phyloP scores from a whole-genome alignment of 306 rosid genomes.

The Lathyrus oleraceus region DNA sequence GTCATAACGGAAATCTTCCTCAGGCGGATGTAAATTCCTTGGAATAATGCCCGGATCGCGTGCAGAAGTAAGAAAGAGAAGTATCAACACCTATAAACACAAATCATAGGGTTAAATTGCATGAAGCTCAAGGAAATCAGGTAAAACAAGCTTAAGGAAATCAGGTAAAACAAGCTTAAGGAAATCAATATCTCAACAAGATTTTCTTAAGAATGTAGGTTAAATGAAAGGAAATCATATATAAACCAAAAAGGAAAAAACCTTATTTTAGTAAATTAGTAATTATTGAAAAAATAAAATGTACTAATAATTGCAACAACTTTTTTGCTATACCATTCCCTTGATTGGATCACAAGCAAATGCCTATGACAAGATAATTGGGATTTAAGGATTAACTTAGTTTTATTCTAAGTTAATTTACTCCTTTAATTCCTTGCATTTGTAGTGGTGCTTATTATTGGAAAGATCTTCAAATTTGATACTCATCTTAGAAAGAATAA shows the following conservation, averaged over 20 bases:
- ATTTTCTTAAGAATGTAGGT: not conserved
- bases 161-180: no score
- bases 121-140: conserved; percentile 23
- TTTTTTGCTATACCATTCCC: not conserved
- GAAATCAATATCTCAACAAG: not conserved
- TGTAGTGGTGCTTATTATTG: not conserved
- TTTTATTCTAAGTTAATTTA: not conserved
- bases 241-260: not conserved
- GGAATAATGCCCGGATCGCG: conserved; percentile 94
- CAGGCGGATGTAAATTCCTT: conserved; percentile 88
- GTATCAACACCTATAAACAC: conserved; percentile 74
- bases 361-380: not conserved
- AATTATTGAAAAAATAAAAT: not conserved
- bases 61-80: conserved; percentile 91
- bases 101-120: conserved; percentile 44
- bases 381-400: not conserved
- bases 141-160: no score
- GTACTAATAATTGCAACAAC: conserved; percentile 12
- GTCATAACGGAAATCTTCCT: conserved; percentile 76
- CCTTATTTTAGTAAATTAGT: not conserved
- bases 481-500: not conserved
- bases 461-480: conserved; percentile 15
- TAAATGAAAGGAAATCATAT: not conserved
- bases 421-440: not conserved
- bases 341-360: conserved; percentile 4